Evolutionary conservation across 2,329 filamentous ascomycete genomes (phyloP).

Genomic region (Iodosphaeria phyllophila): DNA sequence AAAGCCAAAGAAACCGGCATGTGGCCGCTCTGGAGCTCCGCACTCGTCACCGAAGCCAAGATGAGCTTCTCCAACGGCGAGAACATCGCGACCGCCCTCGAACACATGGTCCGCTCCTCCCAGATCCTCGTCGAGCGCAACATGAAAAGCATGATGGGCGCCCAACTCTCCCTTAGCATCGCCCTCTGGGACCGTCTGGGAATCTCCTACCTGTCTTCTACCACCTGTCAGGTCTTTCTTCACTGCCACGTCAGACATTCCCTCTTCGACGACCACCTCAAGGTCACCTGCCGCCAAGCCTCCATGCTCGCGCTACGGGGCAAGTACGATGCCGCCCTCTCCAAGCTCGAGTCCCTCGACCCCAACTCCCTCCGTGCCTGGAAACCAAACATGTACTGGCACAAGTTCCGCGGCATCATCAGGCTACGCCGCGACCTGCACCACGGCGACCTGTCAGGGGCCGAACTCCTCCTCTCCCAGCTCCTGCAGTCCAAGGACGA

Average conservation of each 20-base stretch:
- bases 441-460: constrained; percentile 30
- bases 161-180: constrained; percentile 53
- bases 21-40: constrained; percentile 70
- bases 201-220: constrained; percentile 31
- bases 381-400: constrained; percentile 60
- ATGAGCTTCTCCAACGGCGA: constrained; percentile 55
- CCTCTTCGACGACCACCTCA: constrained; percentile 59
- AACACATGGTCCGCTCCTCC: constrained; percentile 65
- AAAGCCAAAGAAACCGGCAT: constrained; percentile 77
- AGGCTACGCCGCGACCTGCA: constrained; percentile 45
- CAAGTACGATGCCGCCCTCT: constrained; percentile 48
- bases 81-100: constrained; percentile 44
- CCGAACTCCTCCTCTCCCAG: constrained; percentile 29
- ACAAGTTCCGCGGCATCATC: constrained; percentile 46
- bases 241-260: constrained; percentile 44
- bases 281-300: constrained; percentile 52
- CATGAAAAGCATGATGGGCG: constrained; percentile 52
- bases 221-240: constrained; percentile 55
- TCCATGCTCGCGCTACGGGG: constrained; percentile 48
- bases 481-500: constrained; percentile 30
- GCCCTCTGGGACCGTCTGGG: constrained; percentile 64
- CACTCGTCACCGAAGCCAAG: constrained; percentile 72
- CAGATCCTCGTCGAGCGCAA: constrained; percentile 66
- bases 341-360: constrained; percentile 38
- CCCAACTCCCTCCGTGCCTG: constrained; percentile 47